Base-by-base conservation (phyloP, 345 rosid genomes). In the Gossypium sturtianum region DNA sequence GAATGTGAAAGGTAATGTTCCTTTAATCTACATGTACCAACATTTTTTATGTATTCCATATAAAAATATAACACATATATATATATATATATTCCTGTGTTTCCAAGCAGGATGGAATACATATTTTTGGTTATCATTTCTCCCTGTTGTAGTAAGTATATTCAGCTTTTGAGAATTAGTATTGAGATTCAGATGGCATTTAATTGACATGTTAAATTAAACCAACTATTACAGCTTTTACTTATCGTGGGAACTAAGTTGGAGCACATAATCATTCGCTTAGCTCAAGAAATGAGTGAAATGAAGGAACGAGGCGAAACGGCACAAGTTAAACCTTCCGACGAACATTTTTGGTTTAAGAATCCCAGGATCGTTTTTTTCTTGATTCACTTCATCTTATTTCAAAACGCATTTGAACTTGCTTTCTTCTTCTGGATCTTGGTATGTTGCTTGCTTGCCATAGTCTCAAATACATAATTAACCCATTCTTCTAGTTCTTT, bases 371-470 rank as follows among this genome's bases (percentile, higher is more conserved):
- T 85, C 62, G 77, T 91, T 54, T 91, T 86, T 34, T 67, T 81
- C 79, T 85, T 93, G 85, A 89, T 93, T 77, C 94, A 93, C 80
- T 91, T 93, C 74, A 86, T 91, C 78, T 84, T 91, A 54, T 93
- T 93, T 75, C 98, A 93, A 51, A 93, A 93, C 65, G 79, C 97
- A 13, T 93, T 93, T 66, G 98, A 91, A 82, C 84, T 89, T 22
- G 95, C 93, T 25, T 93, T 93, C 85, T 91, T 91, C 88, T 87
- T 91, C 80, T 93, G 97, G 97, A 87, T 93, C 38, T 82, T 74
- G 97, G 97, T 91, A 82, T 34, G 41, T 34, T 4, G 38, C 4
- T 34, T 43, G 49, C n/a, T 16, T 9, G 3, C 34, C 17, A 12
- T 3, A 7, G 25, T 54, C 4, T 7, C 25, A 54, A 54, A 19